Evolutionary conservation across 139 green algal genomes (phyloP).

Genomic region (Chlorella sp.): DNA sequence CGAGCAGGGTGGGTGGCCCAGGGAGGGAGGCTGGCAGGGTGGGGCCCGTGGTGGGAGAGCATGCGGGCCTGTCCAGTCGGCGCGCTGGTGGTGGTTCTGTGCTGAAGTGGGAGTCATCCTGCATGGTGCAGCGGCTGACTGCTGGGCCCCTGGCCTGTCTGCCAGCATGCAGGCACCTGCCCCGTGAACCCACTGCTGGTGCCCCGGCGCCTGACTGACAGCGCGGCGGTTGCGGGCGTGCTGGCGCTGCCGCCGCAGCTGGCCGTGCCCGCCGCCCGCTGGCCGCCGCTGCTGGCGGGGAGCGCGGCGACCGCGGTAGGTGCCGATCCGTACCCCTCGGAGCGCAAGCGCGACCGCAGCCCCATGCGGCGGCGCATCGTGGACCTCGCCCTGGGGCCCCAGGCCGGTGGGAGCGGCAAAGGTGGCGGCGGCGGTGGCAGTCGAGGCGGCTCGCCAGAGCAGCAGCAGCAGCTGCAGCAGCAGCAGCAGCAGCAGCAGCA

Average conservation of each 20-base stretch:
- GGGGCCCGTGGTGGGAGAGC: background rate
- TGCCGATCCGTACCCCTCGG: background rate
- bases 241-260: conserved; percentile 23
- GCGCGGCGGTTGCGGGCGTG: conserved; percentile 44
- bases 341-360: background rate
- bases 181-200: conserved; percentile 45
- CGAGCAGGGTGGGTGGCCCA: conserved; percentile 32
- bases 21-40: background rate
- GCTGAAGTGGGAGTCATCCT: background rate
- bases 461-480: background rate
- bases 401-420: background rate
- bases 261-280: background rate
- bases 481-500: background rate
- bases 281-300: background rate
- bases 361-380: conserved; percentile 17
- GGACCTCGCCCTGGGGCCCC: background rate
- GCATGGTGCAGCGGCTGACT: background rate
- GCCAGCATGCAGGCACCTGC: conserved; percentile 42
- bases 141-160: no score
- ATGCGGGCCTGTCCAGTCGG: background rate
- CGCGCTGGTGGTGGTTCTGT: background rate
- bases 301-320: background rate
- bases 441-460: background rate
- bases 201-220: conserved; percentile 57
- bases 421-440: background rate